Evolutionary conservation across 139 green algal species (phyloP).

Genomic region (Chlorella sp.): DNA sequence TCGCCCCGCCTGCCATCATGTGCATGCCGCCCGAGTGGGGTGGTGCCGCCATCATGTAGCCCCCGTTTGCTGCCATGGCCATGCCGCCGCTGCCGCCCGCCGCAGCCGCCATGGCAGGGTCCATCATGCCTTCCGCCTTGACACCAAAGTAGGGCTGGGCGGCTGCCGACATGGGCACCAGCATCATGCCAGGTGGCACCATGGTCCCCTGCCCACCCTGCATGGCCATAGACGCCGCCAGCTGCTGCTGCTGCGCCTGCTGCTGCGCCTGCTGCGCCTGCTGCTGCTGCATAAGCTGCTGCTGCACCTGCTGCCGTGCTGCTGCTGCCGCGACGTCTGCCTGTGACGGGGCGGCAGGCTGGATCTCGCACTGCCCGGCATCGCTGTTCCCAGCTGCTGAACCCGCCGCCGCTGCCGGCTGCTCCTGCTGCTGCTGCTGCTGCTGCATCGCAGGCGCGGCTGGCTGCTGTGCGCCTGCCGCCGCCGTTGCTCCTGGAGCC

Average conservation of each 20-base stretch:
- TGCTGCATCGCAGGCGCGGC: neutral
- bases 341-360: neutral
- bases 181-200: conserved; percentile 18
- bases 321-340: neutral
- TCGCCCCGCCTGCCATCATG: neutral
- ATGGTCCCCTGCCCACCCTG: neutral
- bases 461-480: neutral
- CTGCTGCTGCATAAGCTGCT: neutral
- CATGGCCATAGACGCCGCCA: neutral
- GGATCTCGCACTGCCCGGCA: neutral
- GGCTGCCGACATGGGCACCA: neutral
- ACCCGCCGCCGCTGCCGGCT: neutral
- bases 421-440: neutral
- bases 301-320: neutral
- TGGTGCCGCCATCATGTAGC: neutral
- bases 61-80: neutral
- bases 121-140: neutral
- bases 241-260: neutral
- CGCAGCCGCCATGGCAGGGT: neutral
- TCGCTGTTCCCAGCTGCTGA: neutral
- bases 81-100: conserved; percentile 6
- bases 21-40: neutral
- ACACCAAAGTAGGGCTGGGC: neutral
- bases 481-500: neutral
- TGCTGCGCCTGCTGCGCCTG: neutral